Evolutionary conservation across 768 basidiomycete genomes (phyloP).

Genomic region (Boletus tylopilopsis): DNA sequence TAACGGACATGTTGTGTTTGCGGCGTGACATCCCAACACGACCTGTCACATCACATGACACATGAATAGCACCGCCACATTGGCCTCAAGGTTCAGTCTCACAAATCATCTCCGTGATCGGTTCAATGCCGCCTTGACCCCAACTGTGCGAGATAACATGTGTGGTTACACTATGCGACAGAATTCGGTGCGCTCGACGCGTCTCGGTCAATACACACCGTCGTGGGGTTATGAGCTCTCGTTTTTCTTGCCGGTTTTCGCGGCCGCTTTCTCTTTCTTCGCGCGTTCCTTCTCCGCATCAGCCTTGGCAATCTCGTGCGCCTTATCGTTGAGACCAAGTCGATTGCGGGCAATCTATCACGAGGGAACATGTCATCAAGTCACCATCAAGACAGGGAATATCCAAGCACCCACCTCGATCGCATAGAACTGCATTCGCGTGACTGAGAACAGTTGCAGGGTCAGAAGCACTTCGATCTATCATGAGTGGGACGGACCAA

Average conservation of each 20-base stretch:
- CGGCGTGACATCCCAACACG: constrained; percentile 23
- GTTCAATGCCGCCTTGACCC: background rate
- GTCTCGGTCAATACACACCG: background rate
- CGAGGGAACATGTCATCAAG: background rate
- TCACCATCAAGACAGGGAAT: constrained; percentile 7
- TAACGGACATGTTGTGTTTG: constrained; percentile 1
- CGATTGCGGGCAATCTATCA: constrained; percentile 85
- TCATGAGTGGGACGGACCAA: constrained; percentile 51
- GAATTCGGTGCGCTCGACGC: background rate
- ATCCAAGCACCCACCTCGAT: constrained; percentile 60
- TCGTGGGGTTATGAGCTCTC: constrained; percentile 22
- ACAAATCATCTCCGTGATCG: constrained; percentile 17
- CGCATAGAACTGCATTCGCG: constrained; percentile 73
- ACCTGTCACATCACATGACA: constrained; percentile 28
- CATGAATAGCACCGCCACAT: constrained; percentile 2
- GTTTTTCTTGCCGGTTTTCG: constrained; percentile 36
- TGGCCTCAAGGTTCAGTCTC: background rate
- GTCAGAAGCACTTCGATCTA: constrained; percentile 5
- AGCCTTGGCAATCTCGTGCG: constrained; percentile 76
- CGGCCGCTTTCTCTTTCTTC: constrained; percentile 60
- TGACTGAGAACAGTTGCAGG: constrained; percentile 11
- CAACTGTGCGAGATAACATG: background rate
- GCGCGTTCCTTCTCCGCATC: constrained; percentile 52
- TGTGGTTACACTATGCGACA: background rate
- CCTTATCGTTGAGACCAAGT: constrained; percentile 83